Evolutionary conservation across 2,329 filamentous ascomycete species (phyloP).

Genomic region (Sclerotinia trifoliorum): DNA sequence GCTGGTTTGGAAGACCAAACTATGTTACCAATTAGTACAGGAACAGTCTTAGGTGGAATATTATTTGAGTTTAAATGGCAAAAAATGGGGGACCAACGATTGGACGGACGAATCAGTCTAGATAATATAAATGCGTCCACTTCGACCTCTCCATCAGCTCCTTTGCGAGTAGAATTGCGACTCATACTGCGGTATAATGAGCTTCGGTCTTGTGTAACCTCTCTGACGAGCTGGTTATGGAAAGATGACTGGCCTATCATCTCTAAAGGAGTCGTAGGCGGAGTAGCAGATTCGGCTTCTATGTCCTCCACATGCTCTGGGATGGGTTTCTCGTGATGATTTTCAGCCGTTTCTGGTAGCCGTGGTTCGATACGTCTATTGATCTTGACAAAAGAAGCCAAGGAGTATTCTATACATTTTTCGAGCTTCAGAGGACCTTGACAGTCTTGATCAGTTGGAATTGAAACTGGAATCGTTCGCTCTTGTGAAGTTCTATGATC

Average conservation of each 20-base stretch:
- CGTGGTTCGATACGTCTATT: constrained; percentile 68
- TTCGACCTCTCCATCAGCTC: constrained; percentile 65
- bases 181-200: constrained; percentile 42
- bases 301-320: constrained; percentile 33
- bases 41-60: constrained; percentile 17
- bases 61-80: constrained; percentile 28
- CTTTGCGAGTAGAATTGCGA: constrained; percentile 38
- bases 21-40: constrained; percentile 46
- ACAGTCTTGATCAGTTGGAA: constrained; percentile 66
- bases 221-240: constrained; percentile 10
- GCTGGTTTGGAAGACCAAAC: constrained; percentile 80
- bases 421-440: constrained; percentile 67
- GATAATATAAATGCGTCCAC: constrained; percentile 73
- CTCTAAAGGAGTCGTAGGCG: constrained; percentile 27
- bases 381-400: constrained; percentile 84
- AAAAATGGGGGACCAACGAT: constrained; percentile 63
- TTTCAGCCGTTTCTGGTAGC: constrained; percentile 44
- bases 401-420: constrained; percentile 89
- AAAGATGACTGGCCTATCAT: background rate
- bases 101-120: constrained; percentile 79
- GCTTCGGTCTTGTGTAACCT: constrained; percentile 13
- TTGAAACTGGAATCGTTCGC: constrained; percentile 82
- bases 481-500: constrained; percentile 97
- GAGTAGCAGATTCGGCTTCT: constrained; percentile 29
- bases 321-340: constrained; percentile 27